These are phyloP conservation scores for Massariosphaeria phaeospora DNA, from an alignment of 495 filamentous ascomycete genomes.

Conservation along the genomic window DNA sequence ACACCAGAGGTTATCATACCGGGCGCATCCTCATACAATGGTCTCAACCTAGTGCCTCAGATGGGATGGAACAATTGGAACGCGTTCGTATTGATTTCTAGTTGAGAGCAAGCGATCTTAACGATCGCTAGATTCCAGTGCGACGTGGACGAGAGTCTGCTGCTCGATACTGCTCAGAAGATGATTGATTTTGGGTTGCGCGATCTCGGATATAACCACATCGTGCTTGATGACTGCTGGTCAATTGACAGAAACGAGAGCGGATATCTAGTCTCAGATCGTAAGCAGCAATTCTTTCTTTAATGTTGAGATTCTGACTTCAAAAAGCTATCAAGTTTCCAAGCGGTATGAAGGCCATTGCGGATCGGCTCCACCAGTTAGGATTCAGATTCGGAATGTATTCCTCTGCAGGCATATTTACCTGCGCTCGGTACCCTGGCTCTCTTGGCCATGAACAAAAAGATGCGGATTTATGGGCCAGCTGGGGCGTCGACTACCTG, in stretches of 20 bases:
- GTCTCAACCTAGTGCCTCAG: conserved; percentile 23
- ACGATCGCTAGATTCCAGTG: conserved; percentile 38
- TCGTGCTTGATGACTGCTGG: conserved; percentile 66
- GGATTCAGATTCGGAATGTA: conserved; percentile 66
- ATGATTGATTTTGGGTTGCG: conserved; percentile 54
- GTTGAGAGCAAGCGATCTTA: background rate
- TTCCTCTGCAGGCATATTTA: conserved; percentile 46
- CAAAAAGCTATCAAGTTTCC: conserved; percentile 50
- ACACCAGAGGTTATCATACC: conserved; percentile 11
- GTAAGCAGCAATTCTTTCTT: conserved; percentile 25
- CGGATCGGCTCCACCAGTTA: conserved; percentile 53
- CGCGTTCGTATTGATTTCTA: conserved; percentile 37
- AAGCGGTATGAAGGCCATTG: conserved; percentile 55
- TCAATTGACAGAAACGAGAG: conserved; percentile 46
- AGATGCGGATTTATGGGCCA: conserved; percentile 57
- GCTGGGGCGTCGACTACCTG: conserved; percentile 55
- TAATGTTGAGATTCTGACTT: background rate
- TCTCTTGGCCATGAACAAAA: conserved; percentile 56
- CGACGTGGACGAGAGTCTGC: conserved; percentile 47
- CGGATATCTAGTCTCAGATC: conserved; percentile 44
- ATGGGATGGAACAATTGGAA: conserved; percentile 50
- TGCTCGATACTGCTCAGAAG: conserved; percentile 45
- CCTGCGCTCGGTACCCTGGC: conserved; percentile 52
- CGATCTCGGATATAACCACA: conserved; percentile 63
- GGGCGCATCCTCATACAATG: conserved; percentile 26